These are phyloP conservation scores for Sporothrix luriei DNA, from an alignment of 2,329 filamentous ascomycete genomes.

Conservation along the genomic window DNA sequence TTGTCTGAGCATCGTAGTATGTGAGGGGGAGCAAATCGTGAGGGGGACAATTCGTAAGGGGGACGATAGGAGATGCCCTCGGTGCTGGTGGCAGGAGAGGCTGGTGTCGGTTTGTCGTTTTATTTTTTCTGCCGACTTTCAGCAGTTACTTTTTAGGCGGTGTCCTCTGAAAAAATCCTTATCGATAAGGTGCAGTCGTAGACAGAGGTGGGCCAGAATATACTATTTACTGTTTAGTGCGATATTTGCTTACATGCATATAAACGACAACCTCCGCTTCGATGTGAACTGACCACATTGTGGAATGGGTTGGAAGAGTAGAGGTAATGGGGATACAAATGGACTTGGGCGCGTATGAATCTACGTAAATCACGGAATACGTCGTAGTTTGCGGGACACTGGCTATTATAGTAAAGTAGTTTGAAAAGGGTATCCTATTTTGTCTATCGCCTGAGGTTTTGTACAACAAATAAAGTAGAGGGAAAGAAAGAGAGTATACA, in stretches of 20 bases:
- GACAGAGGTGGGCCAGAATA: neutral
- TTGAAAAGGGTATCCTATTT: conserved; percentile 21
- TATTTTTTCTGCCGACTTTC: conserved; percentile 27
- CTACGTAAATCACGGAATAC: no score
- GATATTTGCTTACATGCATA: conserved; percentile 4
- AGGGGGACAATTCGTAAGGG: neutral
- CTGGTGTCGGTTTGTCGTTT: neutral
- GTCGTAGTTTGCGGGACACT: no score
- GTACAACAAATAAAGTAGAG: conserved; percentile 10
- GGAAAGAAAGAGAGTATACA: neutral
- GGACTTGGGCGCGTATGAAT: no score
- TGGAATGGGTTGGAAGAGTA: no score
- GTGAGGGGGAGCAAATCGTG: neutral
- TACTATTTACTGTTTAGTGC: neutral
- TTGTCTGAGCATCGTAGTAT: conserved; percentile 35
- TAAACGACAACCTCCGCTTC: conserved; percentile 2
- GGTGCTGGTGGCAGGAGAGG: neutral
- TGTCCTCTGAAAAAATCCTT: conserved; percentile 16
- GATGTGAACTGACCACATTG: neutral
- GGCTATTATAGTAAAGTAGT: no score
- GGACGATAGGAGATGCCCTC: neutral
- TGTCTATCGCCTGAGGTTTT: conserved; percentile 11
- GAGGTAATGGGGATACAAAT: no score
- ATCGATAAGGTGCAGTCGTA: conserved; percentile 27
- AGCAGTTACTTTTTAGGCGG: conserved; percentile 25